Base-by-base conservation (phyloP, 495 filamentous ascomycete genomes). In the Hapsidospora chrysogenum region DNA sequence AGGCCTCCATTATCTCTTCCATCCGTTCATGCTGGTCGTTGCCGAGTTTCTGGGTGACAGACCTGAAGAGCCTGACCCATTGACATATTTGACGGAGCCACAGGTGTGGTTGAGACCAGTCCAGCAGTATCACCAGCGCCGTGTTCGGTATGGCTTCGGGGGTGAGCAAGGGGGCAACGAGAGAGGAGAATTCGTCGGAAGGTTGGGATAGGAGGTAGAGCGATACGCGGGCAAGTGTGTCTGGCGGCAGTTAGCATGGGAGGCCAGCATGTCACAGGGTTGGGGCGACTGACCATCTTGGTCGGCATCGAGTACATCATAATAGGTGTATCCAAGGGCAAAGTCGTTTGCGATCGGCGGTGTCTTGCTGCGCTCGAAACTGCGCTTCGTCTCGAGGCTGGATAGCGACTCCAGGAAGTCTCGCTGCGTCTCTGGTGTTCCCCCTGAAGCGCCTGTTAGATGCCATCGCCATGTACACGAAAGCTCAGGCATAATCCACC, bases 261-360 rank as follows among this genome's bases (percentile, higher is more conserved):
- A 16, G 11, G 3, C 23, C 3, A 15, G 9, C 28, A 31, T n/a
- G 21, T 11, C 11, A 32, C 14, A 35, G 22, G 28, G n/a, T 22
- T 20, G 11, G 13, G 10, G 28, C 27, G 35, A 31, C 47, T 41
- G 51, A 85, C 81, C 82, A 71, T 96, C 87, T 47, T 92, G 84
- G 50, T 96, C 87, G 36, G 85, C 78, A 60, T 95, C 87, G 20
- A 93, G 61, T 27, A 96, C 84, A 60, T 96, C 85, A 49, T 84
- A 79, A 53, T 93, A 96, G 33, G 87, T 92, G 54, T 95, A 95
- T 31, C 87, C 87, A 36, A 96, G 57, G 9, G 86, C 87, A 53
- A 92, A 93, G 39, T 79, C 78, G 49, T 96, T 96, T 29, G 87
- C 86, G 47, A 94, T 69, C 23, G 85, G 83, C 2, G 85, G 79